These are phyloP conservation scores for Sutorius australiensis DNA, from an alignment of 768 basidiomycete species.

Conservation along the genomic window DNA sequence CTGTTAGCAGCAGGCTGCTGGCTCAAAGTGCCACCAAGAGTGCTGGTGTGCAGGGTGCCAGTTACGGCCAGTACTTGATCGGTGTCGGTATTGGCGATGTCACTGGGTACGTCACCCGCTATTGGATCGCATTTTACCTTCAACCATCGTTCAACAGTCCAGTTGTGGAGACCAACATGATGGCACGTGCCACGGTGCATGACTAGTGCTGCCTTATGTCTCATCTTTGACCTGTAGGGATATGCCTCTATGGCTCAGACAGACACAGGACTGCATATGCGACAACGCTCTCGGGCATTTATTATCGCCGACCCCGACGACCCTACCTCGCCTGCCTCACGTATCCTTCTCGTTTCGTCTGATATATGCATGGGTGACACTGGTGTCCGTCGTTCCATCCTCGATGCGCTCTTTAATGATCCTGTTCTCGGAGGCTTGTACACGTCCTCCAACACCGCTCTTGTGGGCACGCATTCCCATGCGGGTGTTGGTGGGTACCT, in stretches of 20 bases:
- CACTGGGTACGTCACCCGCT: conserved; percentile 52
- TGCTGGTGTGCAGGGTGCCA: background rate
- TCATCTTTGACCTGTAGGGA: conserved; percentile 39
- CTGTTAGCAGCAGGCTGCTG: conserved; percentile 31
- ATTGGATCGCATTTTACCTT: background rate
- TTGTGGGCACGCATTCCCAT: conserved; percentile 73
- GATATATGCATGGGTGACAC: conserved; percentile 84
- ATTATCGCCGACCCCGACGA: conserved; percentile 53
- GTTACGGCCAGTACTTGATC: conserved; percentile 21
- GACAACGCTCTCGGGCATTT: conserved; percentile 73
- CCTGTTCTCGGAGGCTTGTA: conserved; percentile 59
- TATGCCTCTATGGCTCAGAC: conserved; percentile 64
- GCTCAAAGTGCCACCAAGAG: background rate
- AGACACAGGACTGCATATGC: conserved; percentile 74
- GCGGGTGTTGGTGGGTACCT: conserved; percentile 76
- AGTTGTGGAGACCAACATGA: conserved; percentile 81
- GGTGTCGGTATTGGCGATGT: conserved; percentile 56
- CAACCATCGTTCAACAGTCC: conserved; percentile 39
- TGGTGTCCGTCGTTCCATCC: conserved; percentile 67
- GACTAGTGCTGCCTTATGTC: background rate
- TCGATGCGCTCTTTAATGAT: conserved; percentile 47
- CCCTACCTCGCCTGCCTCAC: conserved; percentile 42
- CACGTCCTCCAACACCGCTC: conserved; percentile 66
- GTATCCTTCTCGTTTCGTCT: conserved; percentile 74
- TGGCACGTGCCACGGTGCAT: conserved; percentile 40